phyloP scores from a whole-genome alignment of 2,329 filamentous ascomycete genomes.

The Sporothrix protearum region DNA sequence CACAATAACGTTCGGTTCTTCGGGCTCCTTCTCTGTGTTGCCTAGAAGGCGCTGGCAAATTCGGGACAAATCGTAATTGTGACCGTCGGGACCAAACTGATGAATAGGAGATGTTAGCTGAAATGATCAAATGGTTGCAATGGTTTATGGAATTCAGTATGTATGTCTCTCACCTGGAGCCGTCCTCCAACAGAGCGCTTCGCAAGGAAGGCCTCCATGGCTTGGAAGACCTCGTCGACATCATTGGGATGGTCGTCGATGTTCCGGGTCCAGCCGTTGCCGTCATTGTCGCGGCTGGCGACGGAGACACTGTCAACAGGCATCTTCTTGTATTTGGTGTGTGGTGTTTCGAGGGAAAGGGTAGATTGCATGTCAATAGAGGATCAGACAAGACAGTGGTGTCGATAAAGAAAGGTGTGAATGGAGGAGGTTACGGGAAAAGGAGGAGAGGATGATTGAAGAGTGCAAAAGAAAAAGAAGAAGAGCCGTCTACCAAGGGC shows the following conservation, averaged over 20 bases:
- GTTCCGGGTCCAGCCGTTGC: not conserved
- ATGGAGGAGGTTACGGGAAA: not conserved
- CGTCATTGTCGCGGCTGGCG: not conserved
- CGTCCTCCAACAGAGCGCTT: constrained; percentile 13
- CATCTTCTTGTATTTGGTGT: not conserved
- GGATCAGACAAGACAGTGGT: not conserved
- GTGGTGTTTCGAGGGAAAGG: not conserved
- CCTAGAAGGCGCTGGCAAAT: not conserved
- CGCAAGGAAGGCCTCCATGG: not conserved
- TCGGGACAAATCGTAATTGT: constrained; percentile 1
- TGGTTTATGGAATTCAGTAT: not conserved
- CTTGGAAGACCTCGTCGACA: not conserved
- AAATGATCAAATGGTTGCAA: too few species aligned
- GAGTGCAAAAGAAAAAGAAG: not conserved
- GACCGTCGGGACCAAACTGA: not conserved
- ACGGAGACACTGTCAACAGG: not conserved
- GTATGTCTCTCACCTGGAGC: constrained; percentile 3
- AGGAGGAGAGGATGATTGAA: not conserved
- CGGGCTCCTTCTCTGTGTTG: not conserved
- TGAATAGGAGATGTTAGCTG: not conserved
- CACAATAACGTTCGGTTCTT: not conserved
- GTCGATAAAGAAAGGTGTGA: not conserved
- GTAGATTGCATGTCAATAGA: too few species aligned
- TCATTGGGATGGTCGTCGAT: not conserved
- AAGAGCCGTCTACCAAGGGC: not conserved